Base-by-base conservation (phyloP, 164 flowering plant species). In the Stephania cephalantha region DNA sequence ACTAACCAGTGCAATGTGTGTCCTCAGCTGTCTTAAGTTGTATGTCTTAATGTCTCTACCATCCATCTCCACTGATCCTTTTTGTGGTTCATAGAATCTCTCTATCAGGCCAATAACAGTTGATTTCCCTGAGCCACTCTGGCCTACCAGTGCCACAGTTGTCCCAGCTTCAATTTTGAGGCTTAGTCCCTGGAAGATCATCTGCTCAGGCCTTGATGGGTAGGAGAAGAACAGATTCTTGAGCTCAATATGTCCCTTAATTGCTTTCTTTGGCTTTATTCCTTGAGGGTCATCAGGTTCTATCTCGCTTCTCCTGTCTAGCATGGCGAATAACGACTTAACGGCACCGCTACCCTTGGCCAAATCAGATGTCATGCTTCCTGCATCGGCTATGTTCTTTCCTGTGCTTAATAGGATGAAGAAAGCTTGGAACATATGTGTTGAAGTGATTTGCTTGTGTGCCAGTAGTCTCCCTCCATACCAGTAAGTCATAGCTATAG, bases 61-160 rank as follows among this genome's bases (percentile, higher is more conserved):
- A 35, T 81, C 83, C 13, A 83, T 75, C 30, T 75, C 74, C 17
- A 83, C 64, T 8, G 71, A 64, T 5, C 85, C 85, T 22, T 73
- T 83, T 22, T 66, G 10, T 30, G 83, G 77, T n/a, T 83, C 84
- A 35, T 83, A 83, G 78, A 83, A 81, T 74, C 84, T 77, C 69
- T 81, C 83, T 1, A 83, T 76, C 72, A 83, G 13, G 1, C 77
- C 75, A 35, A 83, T 81, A 8, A 83, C 76, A 2, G 85, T 83
- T 4, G 85, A 83, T 77, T 83, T 83, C 1, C 85, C 85, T 1
- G 80, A 81, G 1, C 85, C 85, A 71, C 85, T 83, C 64, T 77
- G 73, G 5, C 85, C 84, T 3, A 81, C 85, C 8, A 83, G 64
- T 18, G 83, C 85, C 12, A 71, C 45, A n/a, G 78, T 64, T 72